Evolutionary conservation across 2,329 filamentous ascomycete genomes (phyloP), one percentile per base, ranked within the genome.

Genomic region (Penicillium sp.): DNA sequence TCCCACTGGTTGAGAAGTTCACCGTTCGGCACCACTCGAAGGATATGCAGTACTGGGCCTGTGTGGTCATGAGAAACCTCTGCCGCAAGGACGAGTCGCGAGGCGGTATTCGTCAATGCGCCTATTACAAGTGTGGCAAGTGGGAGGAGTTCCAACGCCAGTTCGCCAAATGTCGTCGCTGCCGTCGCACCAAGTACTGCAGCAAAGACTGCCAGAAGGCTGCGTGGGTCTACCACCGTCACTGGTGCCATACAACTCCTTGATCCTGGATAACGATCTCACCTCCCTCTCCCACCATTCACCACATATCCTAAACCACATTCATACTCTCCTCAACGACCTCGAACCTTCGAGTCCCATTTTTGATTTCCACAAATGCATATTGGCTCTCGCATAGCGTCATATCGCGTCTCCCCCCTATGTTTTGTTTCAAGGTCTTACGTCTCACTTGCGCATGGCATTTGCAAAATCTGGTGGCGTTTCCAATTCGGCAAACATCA

Each of bases 121-220:
- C 95, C 58, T 97, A 97, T 81, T 99, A 96, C 81, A 89, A 97
- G 79, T 99, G 95, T 77, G 94, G 94, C 63, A 97, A 96, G 76
- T 99, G 95, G 95, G 95, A 99, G 78, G 91, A 97, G 79, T 97
- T 88, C 76, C 93, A 94, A 42, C 88, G 95, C 64, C 94, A 99
- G 76, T 99, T 99, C 78, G 95, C 95, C 70, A 99, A 99, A 81
- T 99, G 95, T 81, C 89, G 95, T 68, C 89, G 95, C 67, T 99
- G 95, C 81, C 89, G 95, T 70, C 89, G 95, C 68, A 99, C 95
- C 65, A 99, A 99, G 79, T 97, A 97, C 82, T 99, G 95, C 88
- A 97, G 93, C 86, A 99, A 99, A 80, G 95, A 99, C 79, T 99
- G 95, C 80, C 95, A 99, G 81, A 98, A 98, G 84, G 96, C 92